Percentiles rank a stretch among this genome's conserved stretches.
Evolutionary conservation across 1,139 yeast genomes (phyloP).

Genomic region (Pichia kudriavzevii): DNA sequence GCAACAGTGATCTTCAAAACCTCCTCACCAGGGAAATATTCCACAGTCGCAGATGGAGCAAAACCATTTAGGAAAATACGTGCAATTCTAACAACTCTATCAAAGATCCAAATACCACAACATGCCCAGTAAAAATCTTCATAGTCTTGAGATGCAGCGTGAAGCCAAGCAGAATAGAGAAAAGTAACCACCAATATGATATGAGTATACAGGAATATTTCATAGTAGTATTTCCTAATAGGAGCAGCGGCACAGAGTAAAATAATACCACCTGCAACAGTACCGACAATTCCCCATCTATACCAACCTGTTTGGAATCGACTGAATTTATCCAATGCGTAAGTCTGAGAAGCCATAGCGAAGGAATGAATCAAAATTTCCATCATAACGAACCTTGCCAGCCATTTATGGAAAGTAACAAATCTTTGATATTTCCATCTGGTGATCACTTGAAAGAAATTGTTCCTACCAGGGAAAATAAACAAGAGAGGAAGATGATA

Average conservation of each 20-base stretch:
- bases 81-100: constrained; percentile 44
- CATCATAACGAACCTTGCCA: constrained; percentile 40
- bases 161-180: constrained; percentile 54
- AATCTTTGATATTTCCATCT: constrained; percentile 63
- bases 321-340: constrained; percentile 33
- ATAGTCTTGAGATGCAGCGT: constrained; percentile 40
- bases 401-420: constrained; percentile 59
- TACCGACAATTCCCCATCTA: constrained; percentile 50
- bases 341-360: constrained; percentile 37
- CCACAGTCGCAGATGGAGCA: constrained; percentile 39
- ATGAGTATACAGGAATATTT: constrained; percentile 54
- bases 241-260: constrained; percentile 40
- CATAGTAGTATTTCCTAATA: constrained; percentile 56
- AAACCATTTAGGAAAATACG: constrained; percentile 52
- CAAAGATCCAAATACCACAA: constrained; percentile 57
- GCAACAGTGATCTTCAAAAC: constrained; percentile 35
- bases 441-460: constrained; percentile 52
- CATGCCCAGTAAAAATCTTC: constrained; percentile 44
- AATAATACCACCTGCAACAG: constrained; percentile 34
- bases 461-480: constrained; percentile 62
- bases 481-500: constrained; percentile 48
- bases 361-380: constrained; percentile 44
- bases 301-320: constrained; percentile 37
- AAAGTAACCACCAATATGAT: constrained; percentile 49
- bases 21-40: constrained; percentile 33